A percentile compares a stretch with the other conserved stretches of the same genome.
Conservation (phyloP, 495 filamentous ascomycete species). For the Trichoderma asperelloides region DNA sequence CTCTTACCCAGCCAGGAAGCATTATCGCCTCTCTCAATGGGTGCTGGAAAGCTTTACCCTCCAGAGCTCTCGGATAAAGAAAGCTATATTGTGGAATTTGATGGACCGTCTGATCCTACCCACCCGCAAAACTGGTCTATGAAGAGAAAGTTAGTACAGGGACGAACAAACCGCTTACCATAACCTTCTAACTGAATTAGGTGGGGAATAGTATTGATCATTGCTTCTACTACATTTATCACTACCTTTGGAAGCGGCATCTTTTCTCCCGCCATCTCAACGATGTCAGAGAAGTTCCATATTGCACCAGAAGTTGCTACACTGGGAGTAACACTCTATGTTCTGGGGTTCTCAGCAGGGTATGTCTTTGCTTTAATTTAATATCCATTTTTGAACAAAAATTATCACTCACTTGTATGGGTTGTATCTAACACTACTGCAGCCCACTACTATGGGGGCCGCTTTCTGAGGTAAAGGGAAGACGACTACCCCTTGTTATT, state of each 20-base stretch:
- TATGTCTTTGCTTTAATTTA: not conserved
- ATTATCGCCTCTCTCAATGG: not conserved
- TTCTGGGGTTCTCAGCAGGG: not conserved
- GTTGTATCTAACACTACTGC: not conserved
- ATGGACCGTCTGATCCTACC: not conserved
- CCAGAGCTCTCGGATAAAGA: not conserved
- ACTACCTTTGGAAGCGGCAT: not conserved
- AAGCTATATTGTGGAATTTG: not conserved
- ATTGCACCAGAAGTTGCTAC: not conserved
- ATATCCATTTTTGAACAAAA: not conserved
- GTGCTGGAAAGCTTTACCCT: not conserved
- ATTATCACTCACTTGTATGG: not conserved
- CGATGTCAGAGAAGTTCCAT: not conserved
- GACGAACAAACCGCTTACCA: not conserved
- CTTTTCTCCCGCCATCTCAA: not conserved
- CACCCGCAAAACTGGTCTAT: not conserved
- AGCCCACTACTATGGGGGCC: not conserved
- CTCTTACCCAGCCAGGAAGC: not conserved
- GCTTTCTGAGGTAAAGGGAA: not conserved
- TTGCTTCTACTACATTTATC: not conserved
- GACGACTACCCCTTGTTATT: not conserved
- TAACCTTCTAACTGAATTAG: not conserved
- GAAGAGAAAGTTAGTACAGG: not conserved
- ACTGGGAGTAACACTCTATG: not conserved
- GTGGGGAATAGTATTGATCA: not conserved